Base-by-base conservation (phyloP, 257 asterid genomes). In the Ophiorrhiza pumila region DNA sequence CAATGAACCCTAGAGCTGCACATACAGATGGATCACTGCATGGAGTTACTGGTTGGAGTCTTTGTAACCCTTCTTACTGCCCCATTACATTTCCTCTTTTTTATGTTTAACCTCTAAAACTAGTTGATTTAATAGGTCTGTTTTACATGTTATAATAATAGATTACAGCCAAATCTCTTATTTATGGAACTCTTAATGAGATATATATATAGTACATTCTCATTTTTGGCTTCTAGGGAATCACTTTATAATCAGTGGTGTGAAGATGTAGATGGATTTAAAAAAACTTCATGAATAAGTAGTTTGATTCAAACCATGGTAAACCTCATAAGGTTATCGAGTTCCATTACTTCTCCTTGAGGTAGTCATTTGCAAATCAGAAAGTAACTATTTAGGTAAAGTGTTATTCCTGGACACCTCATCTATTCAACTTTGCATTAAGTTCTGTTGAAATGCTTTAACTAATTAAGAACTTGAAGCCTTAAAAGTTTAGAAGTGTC, bases 21-120 rank as follows among this genome's bases (percentile, higher is more conserved):
- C 53, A 39, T 66, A 55, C 69, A 72, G 79, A 74, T 62, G 71
- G 65, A 68, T 76, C 73, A 67, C 34, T 58, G 42, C 8, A 35
- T 65, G 67, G 47, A 75, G 72, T 34, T 39, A n/a, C 63, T 66
- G 78, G 74, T 68, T 71, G 49, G 35, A 43, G 12, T 59, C 15
- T 41, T 68, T 46, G 42, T 20, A 66, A 56, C 46, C 67, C 20
- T 12, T 72, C 55, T 27, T 71, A 35, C 66, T 23, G 18, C 47
- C 55, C 27, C 53, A 41, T 43, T 69, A 3, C 46, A 66, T 60
- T 23, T 15, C 13, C 17, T 35, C 14, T 12, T 9, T 32, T 29
- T 27, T 45, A 20, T 22, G 27, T 32, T 29, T n/a, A 8, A 46
- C 10, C 27, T 56, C 32, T 34, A 31, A 27, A 4, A 5, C 15